A percentile compares a stretch with the other conserved stretches of the same genome.
These are phyloP conservation scores for Narthecium ossifragum DNA, from an alignment of 106 monocot species.

Conservation along the genomic window DNA sequence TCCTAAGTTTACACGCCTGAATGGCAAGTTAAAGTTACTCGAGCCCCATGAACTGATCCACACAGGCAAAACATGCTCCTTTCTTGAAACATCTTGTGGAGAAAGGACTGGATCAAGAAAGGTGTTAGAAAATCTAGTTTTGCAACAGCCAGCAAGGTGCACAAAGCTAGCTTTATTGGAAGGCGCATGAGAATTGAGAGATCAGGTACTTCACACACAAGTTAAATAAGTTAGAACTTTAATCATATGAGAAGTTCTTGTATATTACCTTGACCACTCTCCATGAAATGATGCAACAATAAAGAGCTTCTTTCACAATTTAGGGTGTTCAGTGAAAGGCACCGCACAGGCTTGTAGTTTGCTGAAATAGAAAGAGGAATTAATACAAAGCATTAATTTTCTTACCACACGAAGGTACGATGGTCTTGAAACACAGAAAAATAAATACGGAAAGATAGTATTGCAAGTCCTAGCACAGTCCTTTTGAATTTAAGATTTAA, in stretches of 20 bases:
- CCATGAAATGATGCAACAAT: slow-evolving; percentile 64
- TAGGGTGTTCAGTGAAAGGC: slow-evolving; percentile 82
- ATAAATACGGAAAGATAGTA: no score
- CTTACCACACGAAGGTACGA: no score
- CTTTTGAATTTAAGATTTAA: no score
- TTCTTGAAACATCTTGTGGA: slow-evolving; percentile 56
- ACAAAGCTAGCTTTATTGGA: no score
- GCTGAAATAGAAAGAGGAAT: slow-evolving; percentile 36
- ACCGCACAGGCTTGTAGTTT: slow-evolving; percentile 87
- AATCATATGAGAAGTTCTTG: neutral
- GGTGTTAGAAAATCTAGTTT: neutral
- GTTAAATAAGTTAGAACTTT: neutral
- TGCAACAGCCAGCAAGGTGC: no score
- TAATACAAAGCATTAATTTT: no score
- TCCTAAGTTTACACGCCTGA: slow-evolving; percentile 46
- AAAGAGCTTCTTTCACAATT: slow-evolving; percentile 77
- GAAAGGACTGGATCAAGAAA: slow-evolving; percentile 61
- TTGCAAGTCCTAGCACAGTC: no score
- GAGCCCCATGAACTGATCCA: slow-evolving; percentile 45
- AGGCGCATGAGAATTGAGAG: no score
- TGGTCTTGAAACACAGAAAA: no score
- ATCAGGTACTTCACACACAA: no score
- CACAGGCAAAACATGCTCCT: slow-evolving; percentile 68
- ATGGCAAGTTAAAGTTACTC: slow-evolving; percentile 20
- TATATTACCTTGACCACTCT: slow-evolving; percentile 71